Base-by-base conservation (phyloP, 2,329 filamentous ascomycete genomes). In the Paradendryphiella salina region DNA sequence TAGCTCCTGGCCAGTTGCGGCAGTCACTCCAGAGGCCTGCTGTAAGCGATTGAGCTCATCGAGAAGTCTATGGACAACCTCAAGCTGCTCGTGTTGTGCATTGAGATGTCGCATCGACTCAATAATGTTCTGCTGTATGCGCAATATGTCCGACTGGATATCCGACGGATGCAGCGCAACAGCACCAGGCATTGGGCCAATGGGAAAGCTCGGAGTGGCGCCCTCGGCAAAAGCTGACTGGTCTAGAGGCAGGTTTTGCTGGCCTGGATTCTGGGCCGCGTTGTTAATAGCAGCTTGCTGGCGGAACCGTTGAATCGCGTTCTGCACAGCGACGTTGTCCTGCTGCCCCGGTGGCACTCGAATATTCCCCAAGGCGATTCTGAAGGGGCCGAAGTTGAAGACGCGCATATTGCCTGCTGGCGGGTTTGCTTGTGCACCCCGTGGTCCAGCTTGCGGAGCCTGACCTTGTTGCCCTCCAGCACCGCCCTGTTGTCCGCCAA, bases 111-210 rank as follows among this genome's bases (percentile, higher is more conserved):
- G 68, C 26, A 73, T 50, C n/a, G 69, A 70, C 18, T 70, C 58
- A 17, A 71, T 64, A 31, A 73, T 73, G 42, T 71, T 71, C 13
- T 72, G 66, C 48, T 73, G 70, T 11, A 72, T 57, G 14, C 70
- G 67, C 36, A 73, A 35, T 15, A 73, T 72, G 38, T 73, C 69
- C 3, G 64, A 62, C 36, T 71, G 70, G 17, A 73, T 64, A 39
- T 72, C 69, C 15, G 61, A 57, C 11, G 68, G 69, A 32, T 72
- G 65, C 20, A 66, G 63, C 29, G 60, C 57, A 26, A 62, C 40
- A 28, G 63, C 60, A 6, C 57, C 62, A 17, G 62, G 54, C 15
- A 65, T 42, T 14, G 60, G 57, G 20, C 57, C 51, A 2, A 36
- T 42, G 6, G 55, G 53, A 11, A 60, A 21, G 28, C 43, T 56